phyloP scores from a whole-genome alignment of 257 asterid genomes.

The Cordia subcordata region DNA sequence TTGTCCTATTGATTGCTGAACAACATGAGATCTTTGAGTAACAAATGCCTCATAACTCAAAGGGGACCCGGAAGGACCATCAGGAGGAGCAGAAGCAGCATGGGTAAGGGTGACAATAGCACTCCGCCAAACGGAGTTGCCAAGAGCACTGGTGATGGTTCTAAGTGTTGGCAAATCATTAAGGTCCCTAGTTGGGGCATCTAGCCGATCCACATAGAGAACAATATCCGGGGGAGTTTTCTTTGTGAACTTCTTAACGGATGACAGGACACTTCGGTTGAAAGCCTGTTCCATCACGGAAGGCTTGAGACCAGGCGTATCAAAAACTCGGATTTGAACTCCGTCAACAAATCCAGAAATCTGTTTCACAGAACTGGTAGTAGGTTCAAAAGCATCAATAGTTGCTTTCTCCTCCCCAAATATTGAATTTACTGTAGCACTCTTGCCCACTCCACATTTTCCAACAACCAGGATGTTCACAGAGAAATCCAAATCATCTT shows the following conservation, averaged over 20 bases:
- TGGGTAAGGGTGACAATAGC: constrained; percentile 88
- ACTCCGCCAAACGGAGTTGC: constrained; percentile 76
- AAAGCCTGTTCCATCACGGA: constrained; percentile 72
- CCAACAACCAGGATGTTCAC: constrained; percentile 79
- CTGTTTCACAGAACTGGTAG: constrained; percentile 54
- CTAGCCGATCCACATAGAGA: constrained; percentile 85
- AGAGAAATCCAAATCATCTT: constrained; percentile 61
- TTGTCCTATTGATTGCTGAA: constrained; percentile 85
- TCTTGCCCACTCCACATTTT: constrained; percentile 91
- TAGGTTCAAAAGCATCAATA: constrained; percentile 66
- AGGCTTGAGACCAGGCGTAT: constrained; percentile 83
- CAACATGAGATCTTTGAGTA: constrained; percentile 84
- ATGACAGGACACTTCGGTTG: constrained; percentile 56
- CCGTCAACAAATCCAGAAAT: constrained; percentile 60
- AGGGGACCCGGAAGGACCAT: constrained; percentile 85
- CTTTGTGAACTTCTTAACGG: constrained; percentile 64
- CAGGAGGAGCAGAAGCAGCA: constrained; percentile 94
- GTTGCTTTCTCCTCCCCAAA: constrained; percentile 70
- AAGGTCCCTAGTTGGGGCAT: constrained; percentile 85
- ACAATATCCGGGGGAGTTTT: constrained; percentile 71
- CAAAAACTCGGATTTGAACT: constrained; percentile 64
- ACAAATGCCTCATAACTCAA: constrained; percentile 79
- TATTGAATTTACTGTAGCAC: constrained; percentile 83
- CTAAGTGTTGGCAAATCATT: constrained; percentile 75
- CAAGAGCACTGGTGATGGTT: constrained; percentile 64